These are phyloP conservation scores for Capsicum chinense DNA, from an alignment of 257 asterid genomes.

Conservation along the genomic window DNA sequence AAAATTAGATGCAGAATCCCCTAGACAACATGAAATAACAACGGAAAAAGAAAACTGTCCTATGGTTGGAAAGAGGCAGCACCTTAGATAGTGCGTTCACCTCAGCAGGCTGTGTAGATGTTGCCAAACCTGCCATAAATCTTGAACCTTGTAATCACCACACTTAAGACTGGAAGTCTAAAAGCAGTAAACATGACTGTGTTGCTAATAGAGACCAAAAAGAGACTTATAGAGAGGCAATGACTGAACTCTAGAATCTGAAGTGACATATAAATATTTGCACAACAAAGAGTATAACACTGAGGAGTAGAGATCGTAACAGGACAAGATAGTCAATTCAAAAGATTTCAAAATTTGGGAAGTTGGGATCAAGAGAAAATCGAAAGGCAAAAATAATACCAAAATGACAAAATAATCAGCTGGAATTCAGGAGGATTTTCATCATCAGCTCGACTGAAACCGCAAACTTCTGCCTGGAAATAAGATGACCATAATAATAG, in stretches of 20 bases:
- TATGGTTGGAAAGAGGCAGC: constrained; percentile 31
- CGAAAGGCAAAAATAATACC: background rate
- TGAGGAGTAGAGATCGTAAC: background rate
- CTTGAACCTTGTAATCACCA: constrained; percentile 29
- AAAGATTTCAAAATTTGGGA: background rate
- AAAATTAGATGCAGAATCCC: constrained; percentile 16
- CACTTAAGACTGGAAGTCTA: background rate
- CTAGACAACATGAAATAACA: constrained; percentile 21
- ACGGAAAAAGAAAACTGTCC: background rate
- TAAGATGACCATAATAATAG: constrained; percentile 16
- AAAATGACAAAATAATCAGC: constrained; percentile 57
- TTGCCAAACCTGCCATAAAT: constrained; percentile 63
- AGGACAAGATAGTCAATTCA: background rate
- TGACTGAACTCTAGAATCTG: background rate
- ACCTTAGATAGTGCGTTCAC: constrained; percentile 88
- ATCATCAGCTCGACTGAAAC: constrained; percentile 63
- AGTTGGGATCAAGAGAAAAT: background rate
- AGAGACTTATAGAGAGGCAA: background rate
- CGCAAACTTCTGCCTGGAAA: constrained; percentile 88
- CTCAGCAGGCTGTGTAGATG: constrained; percentile 67
- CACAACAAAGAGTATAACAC: background rate
- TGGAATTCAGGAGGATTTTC: constrained; percentile 66
- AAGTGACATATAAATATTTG: background rate
- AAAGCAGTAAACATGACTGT: background rate
- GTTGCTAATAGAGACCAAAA: constrained; percentile 1